Conservation (phyloP, 2,329 filamentous ascomycete species). For the Colletotrichum costaricense region DNA sequence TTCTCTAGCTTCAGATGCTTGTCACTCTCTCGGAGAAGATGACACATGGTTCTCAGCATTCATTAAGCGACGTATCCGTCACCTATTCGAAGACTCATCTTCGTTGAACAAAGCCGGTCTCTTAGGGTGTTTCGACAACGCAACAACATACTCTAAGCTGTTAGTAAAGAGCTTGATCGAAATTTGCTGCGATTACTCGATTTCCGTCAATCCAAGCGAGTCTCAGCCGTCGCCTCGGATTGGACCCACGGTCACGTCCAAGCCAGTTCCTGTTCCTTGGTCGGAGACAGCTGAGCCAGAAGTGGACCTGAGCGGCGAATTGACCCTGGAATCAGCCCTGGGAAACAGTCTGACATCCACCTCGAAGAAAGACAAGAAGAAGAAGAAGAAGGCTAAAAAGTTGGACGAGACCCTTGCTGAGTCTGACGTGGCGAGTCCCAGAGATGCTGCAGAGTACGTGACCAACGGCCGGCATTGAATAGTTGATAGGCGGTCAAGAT, state of each 20-base stretch:
- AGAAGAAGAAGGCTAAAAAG: neutral
- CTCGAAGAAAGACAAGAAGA: neutral
- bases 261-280: neutral
- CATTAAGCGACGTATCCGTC: neutral
- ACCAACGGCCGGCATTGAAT: neutral
- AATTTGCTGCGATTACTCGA: neutral
- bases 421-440: neutral
- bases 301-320: neutral
- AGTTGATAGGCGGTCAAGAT: neutral
- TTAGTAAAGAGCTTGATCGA: neutral
- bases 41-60: conserved; percentile 18
- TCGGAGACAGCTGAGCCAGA: neutral
- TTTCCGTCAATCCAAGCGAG: neutral
- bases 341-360: neutral
- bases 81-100: neutral
- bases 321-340: neutral
- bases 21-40: neutral
- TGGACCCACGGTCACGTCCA: neutral
- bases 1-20: neutral
- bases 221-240: neutral
- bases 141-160: neutral
- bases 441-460: neutral
- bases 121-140: neutral
- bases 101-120: neutral
- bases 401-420: neutral